Conservation (phyloP, 352 stramenopile species). For the Phytophthora boehmeriae region DNA sequence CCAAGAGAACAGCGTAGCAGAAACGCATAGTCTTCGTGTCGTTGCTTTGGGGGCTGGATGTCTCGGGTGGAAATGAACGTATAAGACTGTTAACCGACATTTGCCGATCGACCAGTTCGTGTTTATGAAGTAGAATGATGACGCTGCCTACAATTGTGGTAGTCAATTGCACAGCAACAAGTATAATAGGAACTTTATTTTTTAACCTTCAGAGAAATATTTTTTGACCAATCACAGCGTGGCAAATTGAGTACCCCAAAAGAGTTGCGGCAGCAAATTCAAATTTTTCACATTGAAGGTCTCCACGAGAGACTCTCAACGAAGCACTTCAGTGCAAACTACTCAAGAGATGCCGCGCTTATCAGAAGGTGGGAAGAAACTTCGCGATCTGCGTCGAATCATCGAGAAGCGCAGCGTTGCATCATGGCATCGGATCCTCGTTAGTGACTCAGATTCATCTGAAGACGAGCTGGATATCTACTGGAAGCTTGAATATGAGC, state of each 20-base stretch:
- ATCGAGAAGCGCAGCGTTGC: constrained; percentile 1
- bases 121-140: too few relatives aligned
- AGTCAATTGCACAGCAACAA: constrained; percentile 15
- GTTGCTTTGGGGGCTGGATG: too few relatives aligned
- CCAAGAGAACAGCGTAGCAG: too few relatives aligned
- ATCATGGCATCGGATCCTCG: neutral
- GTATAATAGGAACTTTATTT: constrained; percentile 8
- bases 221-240: constrained; percentile 4
- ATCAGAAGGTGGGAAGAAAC: constrained; percentile 3
- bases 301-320: neutral
- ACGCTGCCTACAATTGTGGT: constrained; percentile 7
- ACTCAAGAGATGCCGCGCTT: constrained; percentile 8
- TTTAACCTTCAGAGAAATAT: neutral
- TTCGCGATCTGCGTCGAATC: constrained; percentile 6
- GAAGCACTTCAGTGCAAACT: neutral
- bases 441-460: constrained; percentile 4
- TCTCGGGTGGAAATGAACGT: too few relatives aligned
- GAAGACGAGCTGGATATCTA: constrained; percentile 14
- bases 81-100: too few relatives aligned
- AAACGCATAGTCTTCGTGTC: too few relatives aligned
- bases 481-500: constrained; percentile 10
- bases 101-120: too few relatives aligned
- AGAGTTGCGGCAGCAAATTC: constrained; percentile 2
- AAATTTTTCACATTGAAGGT: neutral
- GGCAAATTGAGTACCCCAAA: constrained; percentile 13